A percentile compares a stretch with the other conserved stretches of the same genome.
phyloP scores from a whole-genome alignment of 1,284 basidiomycete genomes.

The Anthracocystis setariae region DNA sequence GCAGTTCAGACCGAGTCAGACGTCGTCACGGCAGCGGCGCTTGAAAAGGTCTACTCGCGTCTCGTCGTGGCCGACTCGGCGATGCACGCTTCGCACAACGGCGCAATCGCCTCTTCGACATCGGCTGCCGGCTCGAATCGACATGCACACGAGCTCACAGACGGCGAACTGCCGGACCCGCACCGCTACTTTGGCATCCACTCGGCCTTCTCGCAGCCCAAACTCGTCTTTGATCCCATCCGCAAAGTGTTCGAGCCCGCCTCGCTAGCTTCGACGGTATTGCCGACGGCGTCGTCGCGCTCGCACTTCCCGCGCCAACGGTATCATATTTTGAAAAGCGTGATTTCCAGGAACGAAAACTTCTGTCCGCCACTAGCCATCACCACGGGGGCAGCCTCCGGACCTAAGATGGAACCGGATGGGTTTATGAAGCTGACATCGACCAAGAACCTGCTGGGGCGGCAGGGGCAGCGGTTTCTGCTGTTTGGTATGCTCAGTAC shows the following conservation, averaged over 20 bases:
- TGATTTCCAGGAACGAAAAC: slow-evolving; percentile 65
- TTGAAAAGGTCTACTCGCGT: slow-evolving; percentile 60
- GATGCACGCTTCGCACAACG: no score
- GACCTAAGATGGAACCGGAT: slow-evolving; percentile 19
- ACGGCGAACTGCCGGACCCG: slow-evolving; percentile 77
- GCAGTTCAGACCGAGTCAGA: no score
- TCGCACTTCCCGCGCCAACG: slow-evolving; percentile 53
- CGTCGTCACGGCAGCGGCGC: slow-evolving; percentile 57
- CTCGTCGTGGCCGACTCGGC: slow-evolving; percentile 60
- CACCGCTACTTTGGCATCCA: slow-evolving; percentile 85
- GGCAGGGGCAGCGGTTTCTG: slow-evolving; percentile 88
- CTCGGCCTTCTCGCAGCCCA: slow-evolving; percentile 92
- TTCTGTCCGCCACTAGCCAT: slow-evolving; percentile 63
- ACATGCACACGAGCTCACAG: slow-evolving; percentile 49
- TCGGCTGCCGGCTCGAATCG: slow-evolving; percentile 8
- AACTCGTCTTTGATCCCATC: slow-evolving; percentile 86
- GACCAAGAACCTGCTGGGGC: slow-evolving; percentile 92
- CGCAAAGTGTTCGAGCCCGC: slow-evolving; percentile 79
- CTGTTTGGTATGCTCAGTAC: slow-evolving; percentile 92
- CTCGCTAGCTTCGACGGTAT: slow-evolving; percentile 26
- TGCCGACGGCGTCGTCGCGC: slow-evolving; percentile 47
- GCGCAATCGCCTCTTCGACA: slow-evolving; percentile 6
- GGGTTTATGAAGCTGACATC: slow-evolving; percentile 77
- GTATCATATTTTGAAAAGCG: slow-evolving; percentile 55
- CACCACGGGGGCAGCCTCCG: slow-evolving; percentile 13